Percentiles rank a stretch among this genome's conserved stretches.
phyloP scores from a whole-genome alignment of 2,329 filamentous ascomycete species.

The Tolypocladium ovalisporum region DNA sequence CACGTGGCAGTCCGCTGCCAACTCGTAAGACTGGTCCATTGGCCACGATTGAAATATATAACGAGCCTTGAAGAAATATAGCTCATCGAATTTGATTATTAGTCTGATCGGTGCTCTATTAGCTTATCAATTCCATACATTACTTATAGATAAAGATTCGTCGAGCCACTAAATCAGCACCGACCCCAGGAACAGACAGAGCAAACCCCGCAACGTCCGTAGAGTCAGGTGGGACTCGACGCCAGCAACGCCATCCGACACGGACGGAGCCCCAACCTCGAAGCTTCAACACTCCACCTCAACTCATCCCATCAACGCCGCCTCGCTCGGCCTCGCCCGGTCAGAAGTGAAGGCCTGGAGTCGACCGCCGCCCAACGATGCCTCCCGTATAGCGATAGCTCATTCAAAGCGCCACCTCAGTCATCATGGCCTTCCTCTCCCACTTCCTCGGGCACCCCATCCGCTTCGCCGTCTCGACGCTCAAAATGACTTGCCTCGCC shows the following conservation, averaged over 20 bases:
- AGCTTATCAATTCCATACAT: too few relatives aligned
- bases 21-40: too few relatives aligned
- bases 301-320: not conserved
- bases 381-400: not conserved
- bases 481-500: constrained; percentile 29
- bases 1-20: too few relatives aligned
- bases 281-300: constrained; percentile 14
- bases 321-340: not conserved
- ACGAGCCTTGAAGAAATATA: too few relatives aligned
- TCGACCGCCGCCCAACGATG: not conserved
- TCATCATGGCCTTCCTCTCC: constrained; percentile 9
- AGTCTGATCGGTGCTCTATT: too few relatives aligned
- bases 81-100: too few relatives aligned
- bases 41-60: too few relatives aligned
- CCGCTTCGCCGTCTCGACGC: constrained; percentile 20
- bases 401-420: not conserved
- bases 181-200: too few relatives aligned
- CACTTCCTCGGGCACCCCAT: constrained; percentile 29
- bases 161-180: too few relatives aligned
- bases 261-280: not conserved
- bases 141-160: too few relatives aligned
- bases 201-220: too few relatives aligned
- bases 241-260: not conserved
- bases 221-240: not conserved
- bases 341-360: not conserved